These are phyloP conservation scores for Leccinum pallidistipes DNA, from an alignment of 1,284 basidiomycete species.

Conservation along the genomic window DNA sequence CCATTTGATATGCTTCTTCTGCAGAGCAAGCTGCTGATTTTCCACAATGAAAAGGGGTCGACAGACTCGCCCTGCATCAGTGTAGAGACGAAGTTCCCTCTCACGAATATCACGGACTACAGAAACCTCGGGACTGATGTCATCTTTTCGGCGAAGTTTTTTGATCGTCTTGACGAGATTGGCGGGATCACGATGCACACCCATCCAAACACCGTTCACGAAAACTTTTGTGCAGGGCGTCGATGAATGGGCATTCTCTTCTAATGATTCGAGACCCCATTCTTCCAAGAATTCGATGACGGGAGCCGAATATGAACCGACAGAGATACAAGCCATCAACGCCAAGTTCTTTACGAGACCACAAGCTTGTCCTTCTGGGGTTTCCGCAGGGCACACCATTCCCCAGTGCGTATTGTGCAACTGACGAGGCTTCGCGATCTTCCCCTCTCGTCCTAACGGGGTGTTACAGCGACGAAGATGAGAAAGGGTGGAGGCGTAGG, in stretches of 20 bases:
- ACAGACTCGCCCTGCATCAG: constrained; percentile 95
- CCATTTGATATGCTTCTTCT: constrained; percentile 85
- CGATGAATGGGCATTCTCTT: constrained; percentile 85
- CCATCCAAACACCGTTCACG: constrained; percentile 99
- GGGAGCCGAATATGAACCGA: constrained; percentile 93
- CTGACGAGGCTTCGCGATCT: constrained; percentile 99
- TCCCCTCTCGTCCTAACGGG: constrained; percentile 96
- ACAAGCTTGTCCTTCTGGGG: constrained; percentile 98
- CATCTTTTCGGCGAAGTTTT: constrained; percentile 90
- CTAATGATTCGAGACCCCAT: constrained; percentile 93
- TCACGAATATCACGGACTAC: constrained; percentile 98
- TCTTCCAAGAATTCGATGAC: constrained; percentile 99
- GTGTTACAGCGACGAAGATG: constrained; percentile 98
- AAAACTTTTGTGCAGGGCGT: constrained; percentile 94
- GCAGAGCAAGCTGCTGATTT: constrained; percentile 79
- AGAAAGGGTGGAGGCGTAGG: constrained; percentile 97
- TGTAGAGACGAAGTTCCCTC: constrained; percentile 91
- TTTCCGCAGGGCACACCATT: constrained; percentile 99
- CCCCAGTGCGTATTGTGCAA: constrained; percentile 99
- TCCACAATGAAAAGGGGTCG: constrained; percentile 98
- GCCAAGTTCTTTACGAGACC: constrained; percentile 99
- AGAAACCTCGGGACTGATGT: constrained; percentile 95
- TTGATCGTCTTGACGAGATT: constrained; percentile 93
- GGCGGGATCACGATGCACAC: constrained; percentile 95
- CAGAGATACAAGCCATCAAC: constrained; percentile 97